phyloP scores from a whole-genome alignment of 805 yeast species.

The Candida vartiovaarae region DNA sequence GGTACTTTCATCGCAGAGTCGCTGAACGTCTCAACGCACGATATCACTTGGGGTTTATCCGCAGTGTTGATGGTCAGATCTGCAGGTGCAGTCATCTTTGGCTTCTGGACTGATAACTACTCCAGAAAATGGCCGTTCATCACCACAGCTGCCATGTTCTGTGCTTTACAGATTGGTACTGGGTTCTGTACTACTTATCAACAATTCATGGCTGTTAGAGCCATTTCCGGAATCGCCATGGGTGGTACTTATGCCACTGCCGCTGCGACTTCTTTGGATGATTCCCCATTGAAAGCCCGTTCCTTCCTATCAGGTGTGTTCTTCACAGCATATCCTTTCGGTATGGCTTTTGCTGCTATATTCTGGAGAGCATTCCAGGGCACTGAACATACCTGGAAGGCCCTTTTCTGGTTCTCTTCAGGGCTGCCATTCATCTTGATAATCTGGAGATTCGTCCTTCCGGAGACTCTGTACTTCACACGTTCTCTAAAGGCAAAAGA shows the following conservation, averaged over 20 bases:
- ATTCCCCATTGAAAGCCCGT: slow-evolving; percentile 53
- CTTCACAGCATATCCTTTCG: slow-evolving; percentile 55
- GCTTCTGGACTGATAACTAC: slow-evolving; percentile 51
- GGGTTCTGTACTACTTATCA: slow-evolving; percentile 51
- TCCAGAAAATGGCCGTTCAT: slow-evolving; percentile 58
- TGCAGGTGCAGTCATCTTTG: slow-evolving; percentile 64
- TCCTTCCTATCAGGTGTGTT: slow-evolving; percentile 57
- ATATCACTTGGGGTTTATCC: slow-evolving; percentile 68
- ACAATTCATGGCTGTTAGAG: slow-evolving; percentile 57
- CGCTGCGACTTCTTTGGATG: slow-evolving; percentile 47
- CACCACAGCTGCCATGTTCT: slow-evolving; percentile 38
- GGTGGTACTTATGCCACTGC: slow-evolving; percentile 43
- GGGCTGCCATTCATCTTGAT: slow-evolving; percentile 55
- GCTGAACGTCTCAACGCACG: slow-evolving; percentile 37
- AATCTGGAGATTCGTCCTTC: slow-evolving; percentile 47
- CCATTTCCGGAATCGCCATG: slow-evolving; percentile 53
- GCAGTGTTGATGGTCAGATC: slow-evolving; percentile 67
- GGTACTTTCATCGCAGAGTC: slow-evolving; percentile 46
- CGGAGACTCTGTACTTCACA: slow-evolving; percentile 52
- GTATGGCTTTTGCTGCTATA: slow-evolving; percentile 55
- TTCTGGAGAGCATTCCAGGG: slow-evolving; percentile 56
- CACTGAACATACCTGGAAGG: slow-evolving; percentile 52
- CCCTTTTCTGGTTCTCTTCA: slow-evolving; percentile 67
- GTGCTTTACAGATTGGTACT: slow-evolving; percentile 55
- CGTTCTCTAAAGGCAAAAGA: slow-evolving; percentile 25